Evolutionary conservation across 140 eudicot species (phyloP), one percentile per base, ranked within the genome.

Genomic region (Anethum foeniculum): DNA sequence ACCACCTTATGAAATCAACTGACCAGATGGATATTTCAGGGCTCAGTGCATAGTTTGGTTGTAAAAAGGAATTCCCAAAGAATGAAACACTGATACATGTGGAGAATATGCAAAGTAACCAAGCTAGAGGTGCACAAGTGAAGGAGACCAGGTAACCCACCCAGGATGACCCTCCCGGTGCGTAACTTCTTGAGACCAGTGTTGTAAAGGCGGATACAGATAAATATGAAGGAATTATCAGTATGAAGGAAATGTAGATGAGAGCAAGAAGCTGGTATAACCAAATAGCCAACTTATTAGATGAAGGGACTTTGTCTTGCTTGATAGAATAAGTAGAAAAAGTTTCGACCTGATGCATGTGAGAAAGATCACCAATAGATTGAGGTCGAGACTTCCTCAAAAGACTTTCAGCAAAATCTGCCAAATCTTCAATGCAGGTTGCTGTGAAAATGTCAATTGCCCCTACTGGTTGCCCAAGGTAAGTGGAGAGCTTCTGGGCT

Each of bases 21-120:
- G 94, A 86, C 94, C 90, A 90, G 16, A 86, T 86, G 30, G 94
- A 90, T 51, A 84, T 62, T 32, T 84, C 82, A 19, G 90, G 86
- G 75, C 3, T 78, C 69, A 76, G 71, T 58, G 90, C 91, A 56
- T 90, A 90, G 54, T 90, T 90, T 27, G 91, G 94, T 75, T 90
- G 90, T 69, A 90, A 85, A 81, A 88, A 90, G 10, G 90, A 85
- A 80, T 86, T 90, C 43, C 94, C 91, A 16, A 90, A 84, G 79
- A 90, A 38, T 13, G 91, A 64, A 38, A 88, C 18, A 0, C 68
- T 81, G 21, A 85, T 62, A 51, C 91, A 81, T 0, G 91, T 67
- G 38, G 85, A 83, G 71, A 49, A 49, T 6, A 87, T 85, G 82
- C 71, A 83, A 60, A 87, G 81, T 65, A 87, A 77, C 91, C 91